Conservation (phyloP, 1,139 yeast genomes). For the Torulaspora pretoriensis region DNA sequence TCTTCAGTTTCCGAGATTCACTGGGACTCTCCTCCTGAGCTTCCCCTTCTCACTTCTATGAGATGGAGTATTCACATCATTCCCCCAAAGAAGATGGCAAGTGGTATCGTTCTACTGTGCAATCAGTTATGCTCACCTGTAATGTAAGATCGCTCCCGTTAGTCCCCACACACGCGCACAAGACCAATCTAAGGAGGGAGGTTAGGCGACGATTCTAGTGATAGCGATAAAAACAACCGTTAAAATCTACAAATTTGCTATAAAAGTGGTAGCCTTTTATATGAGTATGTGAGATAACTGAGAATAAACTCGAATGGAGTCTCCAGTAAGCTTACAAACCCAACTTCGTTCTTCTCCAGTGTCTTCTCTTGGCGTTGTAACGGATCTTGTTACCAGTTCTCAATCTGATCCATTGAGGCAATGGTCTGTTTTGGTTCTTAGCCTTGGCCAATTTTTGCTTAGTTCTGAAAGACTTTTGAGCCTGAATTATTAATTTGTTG, state of each 20-base stretch:
- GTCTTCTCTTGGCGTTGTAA: constrained; percentile 99
- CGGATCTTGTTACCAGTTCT: constrained; percentile 97
- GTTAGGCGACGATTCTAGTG: constrained; percentile 9
- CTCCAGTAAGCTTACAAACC: constrained; percentile 61
- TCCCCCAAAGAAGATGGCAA: too few species aligned
- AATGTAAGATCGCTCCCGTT: too few species aligned
- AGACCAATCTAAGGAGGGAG: too few species aligned
- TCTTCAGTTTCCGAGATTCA: too few species aligned
- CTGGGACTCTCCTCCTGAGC: too few species aligned
- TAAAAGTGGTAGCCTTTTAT: constrained; percentile 8
- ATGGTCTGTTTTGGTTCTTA: constrained; percentile 98
- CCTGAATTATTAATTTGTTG: constrained; percentile 43
- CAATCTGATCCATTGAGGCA: constrained; percentile 99
- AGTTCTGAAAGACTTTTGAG: constrained; percentile 95
- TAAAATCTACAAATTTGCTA: constrained; percentile 15
- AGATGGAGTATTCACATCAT: too few species aligned
- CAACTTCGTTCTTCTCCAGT: constrained; percentile 99
- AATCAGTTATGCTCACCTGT: too few species aligned
- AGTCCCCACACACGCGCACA: too few species aligned
- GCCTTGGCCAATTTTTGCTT: constrained; percentile 99
- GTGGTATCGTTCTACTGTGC: too few species aligned
- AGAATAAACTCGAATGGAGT: constrained; percentile 3
- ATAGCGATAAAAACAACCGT: constrained; percentile 11
- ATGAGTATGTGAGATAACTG: constrained; percentile 7
- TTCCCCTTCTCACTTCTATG: too few species aligned